A percentile compares a stretch with the other conserved stretches of the same genome.
These are phyloP conservation scores for Mallotus repandus DNA, from an alignment of 441 rosid genomes.

Conservation along the genomic window DNA sequence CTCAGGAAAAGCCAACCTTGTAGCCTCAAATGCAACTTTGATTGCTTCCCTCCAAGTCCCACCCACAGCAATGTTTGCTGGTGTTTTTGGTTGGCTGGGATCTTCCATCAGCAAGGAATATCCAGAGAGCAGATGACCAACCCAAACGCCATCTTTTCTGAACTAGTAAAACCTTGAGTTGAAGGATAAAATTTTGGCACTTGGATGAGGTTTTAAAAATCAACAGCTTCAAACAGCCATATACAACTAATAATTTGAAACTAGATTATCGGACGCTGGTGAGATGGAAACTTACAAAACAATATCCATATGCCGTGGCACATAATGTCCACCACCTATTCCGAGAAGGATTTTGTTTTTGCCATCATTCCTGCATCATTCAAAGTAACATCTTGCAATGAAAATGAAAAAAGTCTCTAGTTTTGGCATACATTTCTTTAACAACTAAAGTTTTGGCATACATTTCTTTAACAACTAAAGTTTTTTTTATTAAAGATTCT, in stretches of 20 bases:
- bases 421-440: too few species aligned
- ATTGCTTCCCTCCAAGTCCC: constrained; percentile 81
- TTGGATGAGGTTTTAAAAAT: background rate
- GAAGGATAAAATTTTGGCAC: background rate
- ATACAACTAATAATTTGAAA: background rate
- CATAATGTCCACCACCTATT: constrained; percentile 88
- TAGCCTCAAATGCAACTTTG: constrained; percentile 68
- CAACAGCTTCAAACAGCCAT: too few species aligned
- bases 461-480: too few species aligned
- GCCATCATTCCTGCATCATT: constrained; percentile 24
- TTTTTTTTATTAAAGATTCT: too few species aligned
- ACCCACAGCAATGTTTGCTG: constrained; percentile 36
- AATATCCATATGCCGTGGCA: constrained; percentile 81
- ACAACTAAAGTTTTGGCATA: too few species aligned
- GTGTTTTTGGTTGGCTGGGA: constrained; percentile 39
- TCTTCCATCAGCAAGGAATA: constrained; percentile 86
- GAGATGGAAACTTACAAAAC: constrained; percentile 48
- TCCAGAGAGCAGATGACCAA: constrained; percentile 80
- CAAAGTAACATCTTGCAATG: background rate
- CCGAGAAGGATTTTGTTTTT: too few species aligned
- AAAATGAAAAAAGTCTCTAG: background rate
- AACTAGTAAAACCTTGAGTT: constrained; percentile 4
- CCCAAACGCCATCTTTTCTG: constrained; percentile 85
- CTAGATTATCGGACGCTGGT: background rate
- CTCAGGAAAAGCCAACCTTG: constrained; percentile 67